phyloP scores from a whole-genome alignment of 192 early-diverging fungal species.

The Coemansia sp. region DNA sequence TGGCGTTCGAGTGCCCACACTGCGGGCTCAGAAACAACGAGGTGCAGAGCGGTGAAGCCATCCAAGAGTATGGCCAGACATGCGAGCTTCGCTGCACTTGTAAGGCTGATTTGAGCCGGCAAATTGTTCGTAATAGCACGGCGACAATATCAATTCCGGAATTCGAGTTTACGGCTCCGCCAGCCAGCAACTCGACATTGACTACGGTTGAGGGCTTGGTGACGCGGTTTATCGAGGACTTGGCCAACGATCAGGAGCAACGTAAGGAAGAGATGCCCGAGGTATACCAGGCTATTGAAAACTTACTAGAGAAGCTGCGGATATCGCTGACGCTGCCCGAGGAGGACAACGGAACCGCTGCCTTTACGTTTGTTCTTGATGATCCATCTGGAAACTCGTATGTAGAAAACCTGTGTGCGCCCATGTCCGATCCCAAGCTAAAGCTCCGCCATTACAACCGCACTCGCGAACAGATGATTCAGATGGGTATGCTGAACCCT shows the following conservation, averaged over 20 bases:
- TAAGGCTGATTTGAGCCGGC: constrained; percentile 84
- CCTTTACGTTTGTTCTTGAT: constrained; percentile 78
- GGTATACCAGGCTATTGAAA: constrained; percentile 73
- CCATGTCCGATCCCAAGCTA: constrained; percentile 74
- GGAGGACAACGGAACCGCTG: constrained; percentile 26
- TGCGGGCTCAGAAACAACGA: constrained; percentile 89
- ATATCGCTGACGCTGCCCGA: constrained; percentile 54
- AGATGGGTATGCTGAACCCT: constrained; percentile 65
- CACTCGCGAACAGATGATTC: constrained; percentile 74
- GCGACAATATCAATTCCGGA: constrained; percentile 77
- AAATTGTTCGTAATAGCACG: constrained; percentile 84
- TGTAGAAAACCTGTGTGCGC: constrained; percentile 80
- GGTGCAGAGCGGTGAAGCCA: constrained; percentile 77
- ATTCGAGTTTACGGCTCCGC: constrained; percentile 86
- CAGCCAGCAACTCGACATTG: constrained; percentile 72
- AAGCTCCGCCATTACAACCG: constrained; percentile 64
- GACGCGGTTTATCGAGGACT: constrained; percentile 73
- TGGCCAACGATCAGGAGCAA: constrained; percentile 71
- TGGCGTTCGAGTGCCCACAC: constrained; percentile 85
- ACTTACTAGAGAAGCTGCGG: constrained; percentile 63
- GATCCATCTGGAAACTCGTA: constrained; percentile 93
- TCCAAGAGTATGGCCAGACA: constrained; percentile 78
- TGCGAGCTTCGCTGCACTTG: constrained; percentile 61
- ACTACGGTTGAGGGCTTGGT: constrained; percentile 92
- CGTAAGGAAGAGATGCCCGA: constrained; percentile 67